These are phyloP conservation scores for Fusarium sp. DNA, from an alignment of 2,329 filamentous ascomycete genomes.

Conservation along the genomic window DNA sequence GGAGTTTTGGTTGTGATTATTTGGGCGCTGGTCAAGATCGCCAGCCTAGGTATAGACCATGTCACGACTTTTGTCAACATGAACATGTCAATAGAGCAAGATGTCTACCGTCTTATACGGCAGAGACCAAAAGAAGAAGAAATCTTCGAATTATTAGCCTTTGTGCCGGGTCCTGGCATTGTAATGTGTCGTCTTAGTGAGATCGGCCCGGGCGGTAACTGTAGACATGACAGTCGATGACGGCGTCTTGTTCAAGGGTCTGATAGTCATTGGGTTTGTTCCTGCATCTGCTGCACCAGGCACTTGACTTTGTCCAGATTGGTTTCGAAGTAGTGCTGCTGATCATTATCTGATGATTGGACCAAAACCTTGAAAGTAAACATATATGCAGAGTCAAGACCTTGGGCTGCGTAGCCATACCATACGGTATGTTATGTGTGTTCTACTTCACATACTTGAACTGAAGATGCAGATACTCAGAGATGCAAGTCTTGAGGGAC, in stretches of 20 bases:
- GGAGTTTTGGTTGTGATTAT: constrained; percentile 43
- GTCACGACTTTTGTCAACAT: not conserved
- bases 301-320: not conserved
- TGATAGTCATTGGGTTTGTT: constrained; percentile 9
- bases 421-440: not conserved
- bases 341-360: not conserved
- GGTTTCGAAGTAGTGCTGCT: not conserved
- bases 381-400: not conserved
- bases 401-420: not conserved
- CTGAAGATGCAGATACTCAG: not conserved
- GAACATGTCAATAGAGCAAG: not conserved
- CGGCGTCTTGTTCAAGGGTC: not conserved
- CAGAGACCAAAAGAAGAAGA: constrained; percentile 5
- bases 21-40: constrained; percentile 23
- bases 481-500: not conserved
- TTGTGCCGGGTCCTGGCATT: not conserved
- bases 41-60: constrained; percentile 9
- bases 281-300: constrained; percentile 21
- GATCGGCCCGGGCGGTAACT: constrained; percentile 7
- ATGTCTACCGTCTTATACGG: not conserved
- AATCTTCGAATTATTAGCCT: not conserved
- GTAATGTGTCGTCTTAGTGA: not conserved
- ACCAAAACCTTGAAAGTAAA: not conserved
- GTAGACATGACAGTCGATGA: constrained; percentile 7
- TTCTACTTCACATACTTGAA: not conserved